Base-by-base conservation (phyloP, 2,329 filamentous ascomycete genomes). In the Paraphaeosphaeria sporulosa region DNA sequence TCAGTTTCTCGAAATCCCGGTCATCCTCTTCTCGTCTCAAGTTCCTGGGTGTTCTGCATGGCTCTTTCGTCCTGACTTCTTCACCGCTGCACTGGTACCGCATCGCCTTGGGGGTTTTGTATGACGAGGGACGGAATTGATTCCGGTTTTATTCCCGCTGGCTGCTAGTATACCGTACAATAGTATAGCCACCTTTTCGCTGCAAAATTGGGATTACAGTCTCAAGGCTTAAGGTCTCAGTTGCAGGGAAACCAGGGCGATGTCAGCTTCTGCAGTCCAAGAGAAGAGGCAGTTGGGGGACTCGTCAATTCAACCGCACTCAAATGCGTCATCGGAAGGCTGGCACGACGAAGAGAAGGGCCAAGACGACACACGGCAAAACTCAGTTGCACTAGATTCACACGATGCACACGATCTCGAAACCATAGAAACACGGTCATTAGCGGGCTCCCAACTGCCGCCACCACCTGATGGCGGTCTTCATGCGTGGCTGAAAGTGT, bases 401-500 rank as follows among this genome's bases (percentile, higher is more conserved):
- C 17, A 66, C 61, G 65, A 44, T 23, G 3, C 9, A 17, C 32
- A 57, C 15, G 43, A 52, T 49, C n/a, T 52, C 61, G 19, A 66
- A 72, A 32, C 38, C 9, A 10, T 54, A 32, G 51, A 54, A 34
- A 62, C 67, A 15, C 69, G 21, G 67, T 65, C 48, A 47, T 61
- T 44, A 65, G 60, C 64, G 1, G 71, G 70, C 32, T 71, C 71
- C 9, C 65, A 65, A 13, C 65, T 75, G 13, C 74, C 73, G n/a
- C 62, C 70, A 30, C 70, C 75, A 4, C 76, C 76, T 15, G 76
- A 78, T 63, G 76, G 76, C 9, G 76, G 76, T 19, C 58, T 78
- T 0, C 75, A 78, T 44, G 76, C 76, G 0, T 78, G 76, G 76
- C 59, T 78, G 17, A 78, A 78, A 59, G 76, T 78, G 0, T 68